A percentile compares a stretch with the other conserved stretches of the same genome.
phyloP scores from a whole-genome alignment of 2,329 filamentous ascomycete species.

The Sphaceloma murrayae region DNA sequence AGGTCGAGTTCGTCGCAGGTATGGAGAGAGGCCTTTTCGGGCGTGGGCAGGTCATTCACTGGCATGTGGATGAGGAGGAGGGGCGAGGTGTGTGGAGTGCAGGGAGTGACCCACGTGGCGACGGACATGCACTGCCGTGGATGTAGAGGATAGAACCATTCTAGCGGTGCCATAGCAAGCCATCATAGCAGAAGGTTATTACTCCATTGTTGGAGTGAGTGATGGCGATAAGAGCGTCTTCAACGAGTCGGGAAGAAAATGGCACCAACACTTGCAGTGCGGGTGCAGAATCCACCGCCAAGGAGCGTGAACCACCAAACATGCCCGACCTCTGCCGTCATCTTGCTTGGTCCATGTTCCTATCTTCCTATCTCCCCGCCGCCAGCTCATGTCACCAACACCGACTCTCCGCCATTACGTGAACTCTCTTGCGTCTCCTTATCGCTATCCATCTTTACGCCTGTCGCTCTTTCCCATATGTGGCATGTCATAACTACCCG shows the following conservation, averaged over 20 bases:
- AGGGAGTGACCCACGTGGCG: conserved; percentile 78
- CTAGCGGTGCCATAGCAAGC: too few relatives aligned
- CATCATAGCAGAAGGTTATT: too few relatives aligned
- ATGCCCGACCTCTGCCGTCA: conserved; percentile 7
- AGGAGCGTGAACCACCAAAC: neutral
- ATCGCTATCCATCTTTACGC: neutral
- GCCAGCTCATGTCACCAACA: neutral
- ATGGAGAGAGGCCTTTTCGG: conserved; percentile 64
- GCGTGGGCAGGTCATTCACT: conserved; percentile 74
- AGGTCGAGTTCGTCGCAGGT: conserved; percentile 58
- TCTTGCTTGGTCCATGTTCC: conserved; percentile 9
- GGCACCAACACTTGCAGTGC: too few relatives aligned
- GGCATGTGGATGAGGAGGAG: conserved; percentile 58
- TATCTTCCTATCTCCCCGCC: neutral
- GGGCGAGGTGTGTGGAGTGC: conserved; percentile 69
- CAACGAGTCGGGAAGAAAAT: too few relatives aligned
- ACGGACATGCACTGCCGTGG: conserved; percentile 58
- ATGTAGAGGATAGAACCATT: neutral
- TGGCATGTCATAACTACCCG: conserved; percentile 2
- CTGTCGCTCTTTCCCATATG: neutral
- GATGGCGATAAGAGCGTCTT: conserved; percentile 11
- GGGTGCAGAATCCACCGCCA: too few relatives aligned
- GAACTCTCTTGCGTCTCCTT: neutral
- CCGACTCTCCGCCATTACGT: neutral
- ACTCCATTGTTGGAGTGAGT: neutral